Percentiles rank a stretch among this genome's conserved stretches.
phyloP scores from a whole-genome alignment of 2,329 filamentous ascomycete species.

The Knufia fluminis region DNA sequence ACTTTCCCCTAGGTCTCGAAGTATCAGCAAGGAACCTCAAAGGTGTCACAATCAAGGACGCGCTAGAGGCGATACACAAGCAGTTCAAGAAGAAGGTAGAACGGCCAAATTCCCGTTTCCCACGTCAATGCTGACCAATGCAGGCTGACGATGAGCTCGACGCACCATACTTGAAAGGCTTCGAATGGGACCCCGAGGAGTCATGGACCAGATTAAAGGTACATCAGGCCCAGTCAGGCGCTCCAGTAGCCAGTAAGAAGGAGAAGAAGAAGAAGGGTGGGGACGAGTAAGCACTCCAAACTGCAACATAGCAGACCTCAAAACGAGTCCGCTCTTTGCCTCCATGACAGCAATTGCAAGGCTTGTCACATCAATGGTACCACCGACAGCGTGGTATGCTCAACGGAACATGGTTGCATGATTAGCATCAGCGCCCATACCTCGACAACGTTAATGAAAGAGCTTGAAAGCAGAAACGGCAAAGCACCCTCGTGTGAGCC shows the following conservation, averaged over 20 bases:
- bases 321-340: conserved; percentile 4
- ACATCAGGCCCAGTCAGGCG: conserved; percentile 66
- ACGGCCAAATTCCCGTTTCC: conserved; percentile 24
- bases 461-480: neutral
- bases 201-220: conserved; percentile 81
- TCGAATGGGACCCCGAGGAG: conserved; percentile 94
- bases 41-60: conserved; percentile 95
- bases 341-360: neutral
- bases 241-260: conserved; percentile 42
- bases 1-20: conserved; percentile 79
- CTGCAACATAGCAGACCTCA: neutral
- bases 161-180: conserved; percentile 76
- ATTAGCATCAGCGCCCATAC: too few species aligned
- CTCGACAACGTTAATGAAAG: too few species aligned
- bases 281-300: conserved; percentile 21
- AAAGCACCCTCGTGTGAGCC: neutral
- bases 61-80: conserved; percentile 90
- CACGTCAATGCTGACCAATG: conserved; percentile 13
- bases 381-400: neutral
- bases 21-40: conserved; percentile 85
- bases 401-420: neutral
- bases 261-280: conserved; percentile 54
- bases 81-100: conserved; percentile 88
- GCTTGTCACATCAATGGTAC: neutral
- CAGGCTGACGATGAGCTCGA: conserved; percentile 89